phyloP scores from a whole-genome alignment of 345 rosid species.

The Geranium rotundifolium region DNA sequence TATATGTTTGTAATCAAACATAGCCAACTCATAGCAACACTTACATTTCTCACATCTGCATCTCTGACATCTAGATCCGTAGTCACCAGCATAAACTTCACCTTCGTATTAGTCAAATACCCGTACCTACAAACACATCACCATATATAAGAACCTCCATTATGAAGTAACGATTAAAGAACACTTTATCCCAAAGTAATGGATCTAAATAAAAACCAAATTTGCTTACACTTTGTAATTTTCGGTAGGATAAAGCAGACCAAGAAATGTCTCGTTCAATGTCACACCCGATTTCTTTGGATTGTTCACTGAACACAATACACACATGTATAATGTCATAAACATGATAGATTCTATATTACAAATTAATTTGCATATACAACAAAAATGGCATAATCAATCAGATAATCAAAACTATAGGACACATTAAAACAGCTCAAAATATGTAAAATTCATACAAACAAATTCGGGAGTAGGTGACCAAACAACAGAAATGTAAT shows the following conservation, averaged over 20 bases:
- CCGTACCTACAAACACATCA: constrained; percentile 47
- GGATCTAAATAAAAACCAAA: not conserved
- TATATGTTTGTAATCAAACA: not conserved
- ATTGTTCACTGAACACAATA: constrained; percentile 61
- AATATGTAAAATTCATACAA: too few species aligned
- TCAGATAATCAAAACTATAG: too few species aligned
- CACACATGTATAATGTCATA: not conserved
- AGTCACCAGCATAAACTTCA: constrained; percentile 79
- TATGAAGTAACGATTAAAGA: not conserved
- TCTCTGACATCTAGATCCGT: constrained; percentile 85
- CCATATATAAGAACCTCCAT: not conserved
- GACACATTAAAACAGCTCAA: too few species aligned
- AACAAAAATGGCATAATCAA: too few species aligned
- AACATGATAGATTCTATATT: too few species aligned
- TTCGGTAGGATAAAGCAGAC: constrained; percentile 81
- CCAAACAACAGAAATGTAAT: too few species aligned
- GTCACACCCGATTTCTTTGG: constrained; percentile 75
- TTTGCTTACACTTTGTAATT: constrained; percentile 84
- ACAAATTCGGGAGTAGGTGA: too few species aligned
- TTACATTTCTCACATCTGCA: constrained; percentile 84
- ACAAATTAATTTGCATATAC: too few species aligned
- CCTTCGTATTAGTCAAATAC: constrained; percentile 92
- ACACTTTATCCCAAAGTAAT: not conserved
- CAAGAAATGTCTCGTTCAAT: constrained; percentile 82
- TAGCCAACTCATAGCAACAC: constrained; percentile 9